Percentiles rank a stretch among this genome's conserved stretches.
Evolutionary conservation across 768 basidiomycete species (phyloP).

Genomic region (Termitomyces sp.): DNA sequence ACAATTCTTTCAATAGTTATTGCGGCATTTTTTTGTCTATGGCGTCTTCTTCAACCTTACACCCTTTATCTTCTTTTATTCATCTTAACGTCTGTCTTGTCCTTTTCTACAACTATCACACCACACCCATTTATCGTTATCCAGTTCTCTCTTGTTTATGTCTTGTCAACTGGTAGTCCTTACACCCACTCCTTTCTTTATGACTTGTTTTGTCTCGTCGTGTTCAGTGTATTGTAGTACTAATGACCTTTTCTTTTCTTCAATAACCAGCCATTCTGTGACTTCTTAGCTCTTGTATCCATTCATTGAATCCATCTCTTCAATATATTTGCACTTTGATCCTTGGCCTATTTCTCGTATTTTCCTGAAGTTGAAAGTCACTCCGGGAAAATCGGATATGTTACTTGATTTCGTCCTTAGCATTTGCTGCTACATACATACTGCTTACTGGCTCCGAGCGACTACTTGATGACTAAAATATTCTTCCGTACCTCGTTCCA

Average conservation of each 20-base stretch:
- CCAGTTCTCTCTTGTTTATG: not conserved
- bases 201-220: constrained; percentile 1
- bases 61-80: constrained; percentile 9
- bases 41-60: not conserved
- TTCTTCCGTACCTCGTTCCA: not conserved
- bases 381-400: not conserved
- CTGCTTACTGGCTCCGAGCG: too few relatives aligned
- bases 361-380: not conserved
- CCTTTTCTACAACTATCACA: constrained; percentile 1
- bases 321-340: not conserved
- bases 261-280: not conserved
- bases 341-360: not conserved
- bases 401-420: too few relatives aligned
- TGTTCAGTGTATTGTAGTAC: constrained; percentile 8
- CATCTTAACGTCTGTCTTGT: not conserved
- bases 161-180: not conserved
- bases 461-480: not conserved
- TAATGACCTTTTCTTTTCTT: not conserved
- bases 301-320: not conserved
- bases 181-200: constrained; percentile 1
- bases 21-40: constrained; percentile 3
- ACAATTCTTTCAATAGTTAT: too few relatives aligned
- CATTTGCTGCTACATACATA: too few relatives aligned
- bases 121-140: constrained; percentile 7
- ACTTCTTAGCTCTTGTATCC: not conserved